Evolutionary conservation across 441 rosid species (phyloP).

Genomic region (Brassica hybrid): DNA sequence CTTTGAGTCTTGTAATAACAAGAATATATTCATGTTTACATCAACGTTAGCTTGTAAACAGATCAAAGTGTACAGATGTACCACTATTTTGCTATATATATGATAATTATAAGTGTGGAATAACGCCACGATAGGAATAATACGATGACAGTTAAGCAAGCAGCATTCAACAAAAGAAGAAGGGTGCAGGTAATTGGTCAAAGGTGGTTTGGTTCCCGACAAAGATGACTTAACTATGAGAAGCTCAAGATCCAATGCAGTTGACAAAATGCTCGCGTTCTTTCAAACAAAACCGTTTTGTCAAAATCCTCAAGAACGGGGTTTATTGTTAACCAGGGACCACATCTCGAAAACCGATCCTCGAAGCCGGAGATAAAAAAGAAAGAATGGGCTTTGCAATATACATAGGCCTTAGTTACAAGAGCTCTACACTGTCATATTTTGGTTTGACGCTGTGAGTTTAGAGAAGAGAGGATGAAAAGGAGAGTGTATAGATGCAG

Average conservation of each 20-base stretch:
- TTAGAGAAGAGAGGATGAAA: constrained; percentile 28
- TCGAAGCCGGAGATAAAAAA: neutral
- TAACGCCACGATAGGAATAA: neutral
- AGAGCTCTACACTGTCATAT: no score
- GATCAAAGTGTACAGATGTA: neutral
- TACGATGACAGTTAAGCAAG: neutral
- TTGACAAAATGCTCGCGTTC: constrained; percentile 19
- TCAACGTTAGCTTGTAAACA: neutral
- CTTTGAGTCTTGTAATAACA: neutral
- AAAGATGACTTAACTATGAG: constrained; percentile 15
- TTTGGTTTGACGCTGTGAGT: constrained; percentile 40
- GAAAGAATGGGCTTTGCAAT: no score
- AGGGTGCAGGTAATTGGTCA: constrained; percentile 20
- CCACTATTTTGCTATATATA: neutral
- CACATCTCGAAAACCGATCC: neutral
- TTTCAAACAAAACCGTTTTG: neutral
- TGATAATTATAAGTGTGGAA: neutral
- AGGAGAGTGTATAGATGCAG: no score
- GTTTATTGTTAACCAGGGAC: neutral
- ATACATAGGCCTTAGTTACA: no score
- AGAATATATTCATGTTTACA: neutral
- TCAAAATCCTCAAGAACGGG: neutral
- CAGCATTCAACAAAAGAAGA: constrained; percentile 6
- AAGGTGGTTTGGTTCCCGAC: constrained; percentile 29
- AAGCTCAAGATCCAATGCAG: constrained; percentile 34